Evolutionary conservation across 2,329 filamentous ascomycete genomes (phyloP).

Genomic region (Monilinia fructigena): DNA sequence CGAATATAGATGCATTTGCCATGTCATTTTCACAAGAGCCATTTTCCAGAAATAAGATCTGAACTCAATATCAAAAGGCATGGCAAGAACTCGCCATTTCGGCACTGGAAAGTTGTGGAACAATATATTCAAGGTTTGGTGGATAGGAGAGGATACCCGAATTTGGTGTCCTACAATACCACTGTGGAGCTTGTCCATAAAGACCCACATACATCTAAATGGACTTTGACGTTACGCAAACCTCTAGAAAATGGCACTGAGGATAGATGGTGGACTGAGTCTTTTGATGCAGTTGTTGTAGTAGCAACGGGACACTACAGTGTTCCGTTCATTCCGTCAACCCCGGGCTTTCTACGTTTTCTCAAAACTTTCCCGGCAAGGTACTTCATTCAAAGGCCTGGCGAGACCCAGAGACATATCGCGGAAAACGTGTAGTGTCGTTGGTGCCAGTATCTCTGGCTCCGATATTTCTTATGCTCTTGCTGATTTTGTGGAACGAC

Average conservation of each 20-base stretch:
- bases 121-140: conserved; percentile 55
- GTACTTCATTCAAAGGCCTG: conserved; percentile 74
- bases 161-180: conserved; percentile 55
- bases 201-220: conserved; percentile 45
- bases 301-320: conserved; percentile 68
- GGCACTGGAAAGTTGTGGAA: conserved; percentile 58
- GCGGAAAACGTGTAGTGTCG: conserved; percentile 55
- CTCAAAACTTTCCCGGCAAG: conserved; percentile 50
- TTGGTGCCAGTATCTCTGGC: conserved; percentile 64
- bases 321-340: conserved; percentile 60
- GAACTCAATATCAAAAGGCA: conserved; percentile 48
- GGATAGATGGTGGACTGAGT: conserved; percentile 63
- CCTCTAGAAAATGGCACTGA: conserved; percentile 40
- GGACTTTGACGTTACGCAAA: conserved; percentile 53
- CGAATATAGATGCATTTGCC: conserved; percentile 57
- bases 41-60: conserved; percentile 50
- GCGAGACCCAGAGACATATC: conserved; percentile 59
- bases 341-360: conserved; percentile 59
- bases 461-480: conserved; percentile 60
- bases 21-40: conserved; percentile 62
- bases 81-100: conserved; percentile 58
- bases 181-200: conserved; percentile 60
- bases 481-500: conserved; percentile 46
- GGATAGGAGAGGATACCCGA: conserved; percentile 52
- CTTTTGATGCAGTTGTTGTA: conserved; percentile 65